Evolutionary conservation across 352 stramenopile species (phyloP).

Genomic region (Pythium insidiosum): DNA sequence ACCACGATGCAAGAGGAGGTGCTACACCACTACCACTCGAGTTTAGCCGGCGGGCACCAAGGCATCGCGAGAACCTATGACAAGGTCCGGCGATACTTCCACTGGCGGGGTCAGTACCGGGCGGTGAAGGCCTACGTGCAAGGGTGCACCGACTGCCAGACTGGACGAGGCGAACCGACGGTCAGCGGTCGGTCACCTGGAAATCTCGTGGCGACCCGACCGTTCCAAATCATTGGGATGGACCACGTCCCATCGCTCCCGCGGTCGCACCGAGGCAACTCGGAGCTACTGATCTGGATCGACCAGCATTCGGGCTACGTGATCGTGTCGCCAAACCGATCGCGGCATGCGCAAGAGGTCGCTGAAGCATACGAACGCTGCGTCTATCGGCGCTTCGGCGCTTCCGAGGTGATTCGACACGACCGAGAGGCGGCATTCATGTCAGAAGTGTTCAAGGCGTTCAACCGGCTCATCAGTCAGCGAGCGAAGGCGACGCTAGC

Average conservation of each 20-base stretch:
- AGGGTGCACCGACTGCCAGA: slow-evolving; percentile 12
- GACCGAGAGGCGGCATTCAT: too few species aligned
- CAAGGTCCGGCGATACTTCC: not conserved
- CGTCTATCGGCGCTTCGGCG: slow-evolving; percentile 11
- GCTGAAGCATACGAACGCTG: too few species aligned
- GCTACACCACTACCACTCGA: slow-evolving; percentile 15
- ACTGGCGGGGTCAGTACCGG: slow-evolving; percentile 7
- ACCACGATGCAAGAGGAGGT: slow-evolving; percentile 9
- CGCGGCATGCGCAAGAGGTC: too few species aligned
- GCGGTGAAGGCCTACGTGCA: slow-evolving; percentile 4
- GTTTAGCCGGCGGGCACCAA: slow-evolving; percentile 14
- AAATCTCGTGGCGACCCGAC: too few species aligned
- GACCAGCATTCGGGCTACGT: too few species aligned
- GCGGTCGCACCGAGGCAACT: too few species aligned
- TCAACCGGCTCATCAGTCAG: too few species aligned
- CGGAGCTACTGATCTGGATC: too few species aligned
- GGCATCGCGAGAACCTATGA: slow-evolving; percentile 8
- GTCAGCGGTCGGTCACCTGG: not conserved
- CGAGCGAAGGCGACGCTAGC: not conserved
- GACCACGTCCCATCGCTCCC: too few species aligned
- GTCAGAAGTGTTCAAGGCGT: too few species aligned
- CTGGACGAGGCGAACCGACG: slow-evolving; percentile 5
- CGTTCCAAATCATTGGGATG: too few species aligned
- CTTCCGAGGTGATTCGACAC: slow-evolving; percentile 8
- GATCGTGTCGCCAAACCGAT: too few species aligned